Conservation (phyloP, 1,284 basidiomycete species). For the Coniferiporia weirii region DNA sequence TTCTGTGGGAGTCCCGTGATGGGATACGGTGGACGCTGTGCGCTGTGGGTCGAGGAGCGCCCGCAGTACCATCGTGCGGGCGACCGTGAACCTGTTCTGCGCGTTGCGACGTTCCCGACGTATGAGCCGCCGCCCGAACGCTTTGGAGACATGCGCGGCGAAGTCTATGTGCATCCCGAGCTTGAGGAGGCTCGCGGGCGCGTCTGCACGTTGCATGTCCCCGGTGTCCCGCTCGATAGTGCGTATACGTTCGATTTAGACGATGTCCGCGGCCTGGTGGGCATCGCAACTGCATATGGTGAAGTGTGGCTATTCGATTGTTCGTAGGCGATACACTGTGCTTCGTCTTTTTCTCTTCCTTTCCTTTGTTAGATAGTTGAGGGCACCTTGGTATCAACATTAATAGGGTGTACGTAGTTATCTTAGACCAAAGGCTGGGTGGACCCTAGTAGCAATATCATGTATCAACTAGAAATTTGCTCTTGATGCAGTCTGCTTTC, state of each 20-base stretch:
- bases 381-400: too few relatives aligned
- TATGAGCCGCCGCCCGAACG: background rate
- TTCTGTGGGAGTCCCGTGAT: slow-evolving; percentile 14
- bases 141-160: background rate
- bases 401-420: too few relatives aligned
- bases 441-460: background rate
- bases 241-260: slow-evolving; percentile 16
- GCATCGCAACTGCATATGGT: slow-evolving; percentile 8
- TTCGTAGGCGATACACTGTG: slow-evolving; percentile 1
- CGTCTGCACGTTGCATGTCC: slow-evolving; percentile 9
- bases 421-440: too few relatives aligned
- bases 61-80: background rate
- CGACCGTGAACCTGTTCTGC: slow-evolving; percentile 1
- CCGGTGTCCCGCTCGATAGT: slow-evolving; percentile 3
- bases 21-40: slow-evolving; percentile 16
- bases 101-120: slow-evolving; percentile 13
- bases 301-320: slow-evolving; percentile 15
- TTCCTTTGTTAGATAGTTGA: background rate
- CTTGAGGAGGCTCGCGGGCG: slow-evolving; percentile 6
- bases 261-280: slow-evolving; percentile 12
- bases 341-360: background rate
- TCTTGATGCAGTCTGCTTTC: background rate
- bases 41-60: slow-evolving; percentile 15
- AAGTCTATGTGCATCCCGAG: background rate
- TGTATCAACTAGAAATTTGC: slow-evolving; percentile 1